A percentile compares a stretch with the other conserved stretches of the same genome.
These are phyloP conservation scores for Boletus coccyginus DNA, from an alignment of 768 basidiomycete species.

Conservation along the genomic window DNA sequence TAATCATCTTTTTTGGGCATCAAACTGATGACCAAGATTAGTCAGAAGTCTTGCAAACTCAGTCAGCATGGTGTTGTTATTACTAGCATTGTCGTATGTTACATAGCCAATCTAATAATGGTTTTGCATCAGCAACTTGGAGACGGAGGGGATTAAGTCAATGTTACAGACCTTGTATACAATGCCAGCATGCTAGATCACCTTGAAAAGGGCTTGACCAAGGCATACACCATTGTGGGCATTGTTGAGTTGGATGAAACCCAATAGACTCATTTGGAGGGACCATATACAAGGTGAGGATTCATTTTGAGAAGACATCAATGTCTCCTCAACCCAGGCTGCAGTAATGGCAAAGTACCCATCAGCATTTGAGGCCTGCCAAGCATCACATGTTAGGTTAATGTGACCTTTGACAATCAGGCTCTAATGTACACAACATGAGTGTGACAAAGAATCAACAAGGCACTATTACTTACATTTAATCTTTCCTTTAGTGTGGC, in stretches of 20 bases:
- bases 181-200: slow-evolving; percentile 26
- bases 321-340: background rate
- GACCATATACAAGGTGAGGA: no score
- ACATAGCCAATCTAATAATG: slow-evolving; percentile 31
- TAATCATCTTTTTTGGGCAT: background rate
- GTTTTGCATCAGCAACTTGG: no score
- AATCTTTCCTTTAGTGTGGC: no score
- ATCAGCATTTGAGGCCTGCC: slow-evolving; percentile 38
- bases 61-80: slow-evolving; percentile 4
- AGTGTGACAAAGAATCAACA: no score
- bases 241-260: slow-evolving; percentile 37
- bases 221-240: slow-evolving; percentile 32
- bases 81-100: slow-evolving; percentile 25
- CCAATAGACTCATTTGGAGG: no score
- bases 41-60: slow-evolving; percentile 7
- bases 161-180: background rate
- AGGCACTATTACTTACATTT: no score
- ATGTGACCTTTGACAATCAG: background rate
- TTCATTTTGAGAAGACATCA: no score
- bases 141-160: no score
- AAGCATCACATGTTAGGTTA: slow-evolving; percentile 38
- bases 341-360: slow-evolving; percentile 31
- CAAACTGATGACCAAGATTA: slow-evolving; percentile 1
- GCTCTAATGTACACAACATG: background rate
- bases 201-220: slow-evolving; percentile 33